phyloP scores from a whole-genome alignment of 768 basidiomycete species.

The Tulasnella sp. region DNA sequence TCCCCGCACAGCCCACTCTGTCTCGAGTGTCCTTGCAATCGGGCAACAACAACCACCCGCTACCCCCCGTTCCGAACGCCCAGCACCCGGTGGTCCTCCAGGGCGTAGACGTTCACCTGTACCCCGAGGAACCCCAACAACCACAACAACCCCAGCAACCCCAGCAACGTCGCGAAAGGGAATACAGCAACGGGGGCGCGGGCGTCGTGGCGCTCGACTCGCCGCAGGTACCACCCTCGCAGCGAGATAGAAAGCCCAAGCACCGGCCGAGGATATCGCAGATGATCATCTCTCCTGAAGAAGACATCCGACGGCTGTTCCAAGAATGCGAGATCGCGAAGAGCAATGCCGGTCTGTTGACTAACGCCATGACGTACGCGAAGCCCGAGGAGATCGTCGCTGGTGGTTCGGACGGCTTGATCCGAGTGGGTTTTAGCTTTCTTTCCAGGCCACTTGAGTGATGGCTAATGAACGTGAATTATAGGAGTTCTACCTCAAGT shows the following conservation, averaged over 20 bases:
- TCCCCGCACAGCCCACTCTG: background rate
- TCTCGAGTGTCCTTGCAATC: background rate
- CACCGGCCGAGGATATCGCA: slow-evolving; percentile 24
- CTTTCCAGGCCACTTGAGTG: background rate
- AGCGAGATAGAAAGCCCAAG: slow-evolving; percentile 23
- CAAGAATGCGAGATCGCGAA: slow-evolving; percentile 81
- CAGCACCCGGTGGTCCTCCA: background rate
- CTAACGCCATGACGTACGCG: slow-evolving; percentile 63
- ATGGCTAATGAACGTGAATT: background rate
- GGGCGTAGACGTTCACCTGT: background rate
- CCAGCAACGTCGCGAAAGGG: background rate
- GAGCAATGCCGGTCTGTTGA: slow-evolving; percentile 72
- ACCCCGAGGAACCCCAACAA: background rate
- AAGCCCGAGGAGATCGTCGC: slow-evolving; percentile 63
- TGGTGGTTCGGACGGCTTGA: slow-evolving; percentile 33
- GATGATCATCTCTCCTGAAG: slow-evolving; percentile 63
- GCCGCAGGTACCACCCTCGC: slow-evolving; percentile 17
- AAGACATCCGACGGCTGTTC: slow-evolving; percentile 76
- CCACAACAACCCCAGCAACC: background rate
- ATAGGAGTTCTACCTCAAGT: slow-evolving; percentile 80
- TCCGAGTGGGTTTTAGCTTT: background rate
- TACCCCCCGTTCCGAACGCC: background rate
- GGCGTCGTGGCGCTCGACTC: background rate
- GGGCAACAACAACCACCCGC: background rate
- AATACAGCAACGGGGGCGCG: background rate